These are phyloP conservation scores for Lasiosphaeris hirsuta DNA, from an alignment of 495 filamentous ascomycete genomes.

Conservation along the genomic window DNA sequence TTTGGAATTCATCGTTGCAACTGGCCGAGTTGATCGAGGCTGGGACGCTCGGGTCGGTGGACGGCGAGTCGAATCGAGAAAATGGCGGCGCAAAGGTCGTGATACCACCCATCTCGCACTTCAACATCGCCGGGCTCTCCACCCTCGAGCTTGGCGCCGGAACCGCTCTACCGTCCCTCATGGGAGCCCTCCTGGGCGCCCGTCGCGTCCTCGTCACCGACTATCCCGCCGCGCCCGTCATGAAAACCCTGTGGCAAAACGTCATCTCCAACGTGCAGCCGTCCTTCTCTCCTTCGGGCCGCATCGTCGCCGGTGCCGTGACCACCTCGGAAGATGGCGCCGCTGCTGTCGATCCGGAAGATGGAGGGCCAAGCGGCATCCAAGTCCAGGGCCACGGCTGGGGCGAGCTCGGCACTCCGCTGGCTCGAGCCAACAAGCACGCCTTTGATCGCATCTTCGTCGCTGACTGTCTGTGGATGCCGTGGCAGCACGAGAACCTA, in stretches of 20 bases:
- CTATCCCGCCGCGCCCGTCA: slow-evolving; percentile 66
- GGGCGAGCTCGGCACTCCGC: slow-evolving; percentile 58
- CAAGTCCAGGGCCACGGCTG: slow-evolving; percentile 66
- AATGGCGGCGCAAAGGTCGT: neutral
- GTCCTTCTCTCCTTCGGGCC: slow-evolving; percentile 19
- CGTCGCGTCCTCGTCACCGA: slow-evolving; percentile 65
- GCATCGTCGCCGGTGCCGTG: slow-evolving; percentile 14
- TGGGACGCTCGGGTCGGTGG: slow-evolving; percentile 28
- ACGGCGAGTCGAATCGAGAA: neutral
- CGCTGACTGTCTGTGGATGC: slow-evolving; percentile 88
- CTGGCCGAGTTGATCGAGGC: slow-evolving; percentile 67
- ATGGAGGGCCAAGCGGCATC: slow-evolving; percentile 18
- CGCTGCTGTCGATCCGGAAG: slow-evolving; percentile 45
- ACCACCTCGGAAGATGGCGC: slow-evolving; percentile 20
- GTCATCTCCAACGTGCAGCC: slow-evolving; percentile 35
- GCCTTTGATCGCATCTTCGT: slow-evolving; percentile 68
- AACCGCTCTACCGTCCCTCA: slow-evolving; percentile 69
- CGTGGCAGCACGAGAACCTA: slow-evolving; percentile 69
- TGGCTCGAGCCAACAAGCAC: slow-evolving; percentile 49
- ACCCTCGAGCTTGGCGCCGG: slow-evolving; percentile 60
- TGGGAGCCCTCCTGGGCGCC: slow-evolving; percentile 63
- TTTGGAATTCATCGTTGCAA: slow-evolving; percentile 80
- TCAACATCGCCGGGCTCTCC: slow-evolving; percentile 35
- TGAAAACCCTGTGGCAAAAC: slow-evolving; percentile 61
- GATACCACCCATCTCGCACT: slow-evolving; percentile 9